Evolutionary conservation across 352 stramenopile genomes (phyloP).

Genomic region (Phytopythium chamaehyphon): DNA sequence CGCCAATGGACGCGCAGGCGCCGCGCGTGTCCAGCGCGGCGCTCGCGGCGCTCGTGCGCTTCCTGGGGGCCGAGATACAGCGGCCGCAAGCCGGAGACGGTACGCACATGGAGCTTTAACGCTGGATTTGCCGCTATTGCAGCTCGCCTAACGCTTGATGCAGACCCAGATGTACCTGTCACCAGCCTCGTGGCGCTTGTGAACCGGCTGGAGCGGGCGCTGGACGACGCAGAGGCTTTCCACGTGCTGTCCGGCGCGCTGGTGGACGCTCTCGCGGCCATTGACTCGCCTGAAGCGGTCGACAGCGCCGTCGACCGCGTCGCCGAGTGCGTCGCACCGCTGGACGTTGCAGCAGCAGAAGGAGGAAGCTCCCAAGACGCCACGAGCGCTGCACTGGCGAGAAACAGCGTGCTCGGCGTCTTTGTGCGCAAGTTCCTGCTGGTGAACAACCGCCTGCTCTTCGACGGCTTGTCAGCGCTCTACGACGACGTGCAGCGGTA

Average conservation of each 20-base stretch:
- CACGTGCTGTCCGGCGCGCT: conserved; percentile 40
- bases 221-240: conserved; percentile 33
- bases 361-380: conserved; percentile 26
- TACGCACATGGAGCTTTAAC: conserved; percentile 1
- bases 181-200: conserved; percentile 43
- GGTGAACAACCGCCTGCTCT: conserved; percentile 48
- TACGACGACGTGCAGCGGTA: conserved; percentile 64
- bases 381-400: conserved; percentile 39
- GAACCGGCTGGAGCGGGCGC: conserved; percentile 32
- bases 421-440: conserved; percentile 74
- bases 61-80: conserved; percentile 56
- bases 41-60: conserved; percentile 42
- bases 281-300: conserved; percentile 61
- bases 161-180: not conserved
- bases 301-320: conserved; percentile 66
- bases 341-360: conserved; percentile 13
- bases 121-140: not conserved
- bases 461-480: conserved; percentile 64
- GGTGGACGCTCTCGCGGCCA: conserved; percentile 42
- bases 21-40: conserved; percentile 23
- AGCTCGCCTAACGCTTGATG: not conserved
- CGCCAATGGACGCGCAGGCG: conserved; percentile 4
- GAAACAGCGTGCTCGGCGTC: conserved; percentile 54
- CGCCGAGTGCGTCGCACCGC: conserved; percentile 48
- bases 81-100: conserved; percentile 15